A percentile compares a stretch with the other conserved stretches of the same genome.
Conservation (phyloP, 1,284 basidiomycete species). For the Flammula alnicola region DNA sequence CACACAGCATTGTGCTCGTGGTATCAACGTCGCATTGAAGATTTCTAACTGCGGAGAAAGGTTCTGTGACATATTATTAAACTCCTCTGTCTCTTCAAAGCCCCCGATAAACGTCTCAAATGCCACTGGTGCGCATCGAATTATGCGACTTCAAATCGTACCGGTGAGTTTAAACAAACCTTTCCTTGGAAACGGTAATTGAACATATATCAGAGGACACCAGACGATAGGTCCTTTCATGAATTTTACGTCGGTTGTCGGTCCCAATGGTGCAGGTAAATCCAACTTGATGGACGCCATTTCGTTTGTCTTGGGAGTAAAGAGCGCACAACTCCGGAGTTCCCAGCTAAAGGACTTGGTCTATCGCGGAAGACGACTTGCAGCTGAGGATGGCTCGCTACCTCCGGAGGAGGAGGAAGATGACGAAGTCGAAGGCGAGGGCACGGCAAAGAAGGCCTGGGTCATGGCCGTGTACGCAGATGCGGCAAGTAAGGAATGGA, state of each 20-base stretch:
- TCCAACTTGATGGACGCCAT: conserved; percentile 99
- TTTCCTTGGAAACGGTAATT: background rate
- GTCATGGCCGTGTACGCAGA: conserved; percentile 93
- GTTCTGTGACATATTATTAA: no score
- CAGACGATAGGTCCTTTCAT: conserved; percentile 91
- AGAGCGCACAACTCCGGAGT: conserved; percentile 90
- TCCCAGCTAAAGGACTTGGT: conserved; percentile 95
- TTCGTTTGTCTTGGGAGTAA: conserved; percentile 97
- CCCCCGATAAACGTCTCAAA: conserved; percentile 28
- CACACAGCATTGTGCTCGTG: no score
- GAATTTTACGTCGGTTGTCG: conserved; percentile 95
- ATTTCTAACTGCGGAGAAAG: no score
- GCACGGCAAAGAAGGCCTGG: conserved; percentile 91
- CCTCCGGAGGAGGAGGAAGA: conserved; percentile 55
- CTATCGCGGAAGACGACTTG: conserved; percentile 87
- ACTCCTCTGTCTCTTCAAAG: no score
- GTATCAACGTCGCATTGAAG: no score
- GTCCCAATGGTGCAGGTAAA: conserved; percentile 99
- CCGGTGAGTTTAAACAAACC: conserved; percentile 52
- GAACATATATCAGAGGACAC: conserved; percentile 60
- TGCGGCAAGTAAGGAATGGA: conserved; percentile 79
- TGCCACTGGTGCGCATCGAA: conserved; percentile 84
- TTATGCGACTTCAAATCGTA: conserved; percentile 96
- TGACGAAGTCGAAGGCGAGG: conserved; percentile 70
- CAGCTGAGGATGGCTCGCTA: conserved; percentile 56